Percentiles rank a stretch among this genome's conserved stretches.
Conservation (phyloP, 371 early-diverging fungal genomes). For the Syncephalastrum contaminatum region DNA sequence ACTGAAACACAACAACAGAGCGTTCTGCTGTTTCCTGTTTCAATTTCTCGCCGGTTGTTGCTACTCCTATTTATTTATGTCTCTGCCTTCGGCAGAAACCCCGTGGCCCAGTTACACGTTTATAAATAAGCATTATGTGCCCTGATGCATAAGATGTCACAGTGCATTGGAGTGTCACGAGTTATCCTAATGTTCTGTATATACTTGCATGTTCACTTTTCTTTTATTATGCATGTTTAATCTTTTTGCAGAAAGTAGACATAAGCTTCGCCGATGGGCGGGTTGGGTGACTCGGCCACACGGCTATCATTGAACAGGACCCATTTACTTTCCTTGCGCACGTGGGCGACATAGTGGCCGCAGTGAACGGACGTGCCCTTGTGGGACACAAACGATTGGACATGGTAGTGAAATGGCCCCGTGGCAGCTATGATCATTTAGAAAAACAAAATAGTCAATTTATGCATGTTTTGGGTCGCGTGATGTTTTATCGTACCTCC, state of each 20-base stretch:
- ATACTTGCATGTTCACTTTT: too few relatives aligned
- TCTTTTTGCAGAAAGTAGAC: constrained; percentile 59
- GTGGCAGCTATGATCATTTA: constrained; percentile 33
- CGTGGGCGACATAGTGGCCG: constrained; percentile 95
- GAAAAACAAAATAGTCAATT: background rate
- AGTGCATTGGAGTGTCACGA: too few relatives aligned
- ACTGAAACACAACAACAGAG: too few relatives aligned
- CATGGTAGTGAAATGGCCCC: constrained; percentile 63
- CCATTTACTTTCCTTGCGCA: constrained; percentile 76
- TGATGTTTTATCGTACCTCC: constrained; percentile 16
- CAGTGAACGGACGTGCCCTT: constrained; percentile 96
- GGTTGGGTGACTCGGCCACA: constrained; percentile 73
- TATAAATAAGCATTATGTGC: too few relatives aligned
- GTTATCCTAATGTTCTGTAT: too few relatives aligned
- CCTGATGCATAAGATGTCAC: too few relatives aligned
- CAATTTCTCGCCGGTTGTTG: too few relatives aligned
- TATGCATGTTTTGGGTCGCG: background rate
- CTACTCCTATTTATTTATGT: too few relatives aligned
- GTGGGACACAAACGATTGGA: constrained; percentile 91
- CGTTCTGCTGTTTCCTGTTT: too few relatives aligned
- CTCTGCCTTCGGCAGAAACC: too few relatives aligned
- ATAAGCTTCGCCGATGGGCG: constrained; percentile 73
- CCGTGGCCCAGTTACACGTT: too few relatives aligned
- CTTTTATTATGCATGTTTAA: too few relatives aligned
- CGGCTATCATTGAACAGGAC: constrained; percentile 93